A percentile compares a stretch with the other conserved stretches of the same genome.
Conservation (phyloP, 2,329 filamentous ascomycete species). For the Plenodomus tracheiphilus region DNA sequence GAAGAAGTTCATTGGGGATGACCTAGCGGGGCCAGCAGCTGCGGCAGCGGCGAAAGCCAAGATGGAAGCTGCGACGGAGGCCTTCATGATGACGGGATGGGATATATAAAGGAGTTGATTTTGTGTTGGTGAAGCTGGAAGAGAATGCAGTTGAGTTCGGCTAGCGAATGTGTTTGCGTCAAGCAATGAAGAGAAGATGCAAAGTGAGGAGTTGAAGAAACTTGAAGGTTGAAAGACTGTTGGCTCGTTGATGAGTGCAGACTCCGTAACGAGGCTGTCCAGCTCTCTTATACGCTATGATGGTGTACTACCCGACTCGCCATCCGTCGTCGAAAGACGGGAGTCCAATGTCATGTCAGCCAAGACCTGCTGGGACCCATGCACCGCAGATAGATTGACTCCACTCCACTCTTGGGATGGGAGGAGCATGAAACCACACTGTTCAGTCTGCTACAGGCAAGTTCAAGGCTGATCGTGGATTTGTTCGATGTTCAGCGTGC, state of each 20-base stretch:
- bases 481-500: conserved; percentile 5
- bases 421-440: conserved; percentile 9
- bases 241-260: conserved; percentile 23
- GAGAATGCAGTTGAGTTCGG: conserved; percentile 16
- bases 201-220: conserved; percentile 8
- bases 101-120: conserved; percentile 10
- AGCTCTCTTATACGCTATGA: conserved; percentile 14
- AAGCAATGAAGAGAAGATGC: conserved; percentile 19
- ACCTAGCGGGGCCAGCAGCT: conserved; percentile 29
- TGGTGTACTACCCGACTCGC: neutral
- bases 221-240: conserved; percentile 15
- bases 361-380: neutral
- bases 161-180: conserved; percentile 26
- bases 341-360: conserved; percentile 4
- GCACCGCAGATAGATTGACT: neutral
- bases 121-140: conserved; percentile 8
- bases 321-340: conserved; percentile 6
- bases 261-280: conserved; percentile 4
- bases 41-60: conserved; percentile 32
- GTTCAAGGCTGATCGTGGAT: conserved; percentile 9
- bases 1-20: conserved; percentile 18
- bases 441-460: conserved; percentile 7
- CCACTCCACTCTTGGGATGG: conserved; percentile 1
- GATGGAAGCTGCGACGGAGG: conserved; percentile 28
- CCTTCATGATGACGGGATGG: conserved; percentile 30